Base-by-base conservation (phyloP, 371 early-diverging fungal species). In the Mortierella sp. region DNA sequence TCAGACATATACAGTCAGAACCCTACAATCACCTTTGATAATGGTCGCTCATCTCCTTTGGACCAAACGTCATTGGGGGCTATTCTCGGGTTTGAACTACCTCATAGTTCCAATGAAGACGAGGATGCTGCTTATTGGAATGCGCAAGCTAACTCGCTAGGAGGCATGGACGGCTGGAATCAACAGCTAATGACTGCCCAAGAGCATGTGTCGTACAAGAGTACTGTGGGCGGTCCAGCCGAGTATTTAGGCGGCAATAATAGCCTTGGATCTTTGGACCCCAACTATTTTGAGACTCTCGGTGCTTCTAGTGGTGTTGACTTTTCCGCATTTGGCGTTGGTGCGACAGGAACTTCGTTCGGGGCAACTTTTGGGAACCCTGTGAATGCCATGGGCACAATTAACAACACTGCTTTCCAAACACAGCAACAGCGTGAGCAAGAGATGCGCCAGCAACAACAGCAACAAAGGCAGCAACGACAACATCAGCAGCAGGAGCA, bases 151-250 rank as follows among this genome's bases (percentile, higher is more conserved):
- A 80, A 80, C 55, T 80, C 81, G 3, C 21, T 80, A 36, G 81
- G 81, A 65, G 81, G 81, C 15, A 80, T 80, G 81, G 81, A 80
- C 32, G 81, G 81, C 13, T 80, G 81, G 81, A 80, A 80, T 43
- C 81, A 80, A 38, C 81, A 80, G 69, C 52, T 80, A 28, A 80
- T 80, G 81, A 69, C 75, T 19, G 81, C 81, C 2, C 75, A 74
- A 41, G 81, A 80, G 61, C 81, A 80, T 38, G 81, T 80, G 1
- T 75, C 75, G 24, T 80, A 80, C 63, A 68, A 80, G 76, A 68
- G 76, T 32, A 38, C 71, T 11, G 69, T 75, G 3, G 81, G 81
- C 10, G 81, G 81, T 19, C 81, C 81, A 3, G 55, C 75, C 6
- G 72, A 65, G 16, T 80, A 80, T 32, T 38, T 80, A 24, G 75